Base-by-base conservation (phyloP, 2,329 filamentous ascomycete species). In the Monosporascus sp. region DNA sequence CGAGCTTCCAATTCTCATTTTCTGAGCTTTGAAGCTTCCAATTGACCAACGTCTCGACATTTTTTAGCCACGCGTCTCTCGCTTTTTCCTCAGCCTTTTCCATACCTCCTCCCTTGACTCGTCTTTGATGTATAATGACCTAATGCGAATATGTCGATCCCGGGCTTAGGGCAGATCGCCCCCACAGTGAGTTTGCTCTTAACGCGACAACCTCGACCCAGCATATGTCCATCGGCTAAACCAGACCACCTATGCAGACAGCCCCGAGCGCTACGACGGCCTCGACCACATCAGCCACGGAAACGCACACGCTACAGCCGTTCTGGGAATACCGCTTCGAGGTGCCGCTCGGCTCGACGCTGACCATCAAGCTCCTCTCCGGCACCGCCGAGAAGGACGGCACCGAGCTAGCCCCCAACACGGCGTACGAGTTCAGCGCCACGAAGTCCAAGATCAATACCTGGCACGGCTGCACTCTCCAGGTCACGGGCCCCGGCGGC, bases 361-460 rank as follows among this genome's bases (percentile, higher is more conserved):
- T 79, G 49, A 69, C 70, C 40, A 66, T 81, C 48, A 78, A 91
- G 75, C 78, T 97, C 26, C 73, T 90, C 52, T 84, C 81, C 37
- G 94, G 94, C 56, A 91, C 87, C 1, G 94, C 93, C 48, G 94
- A 99, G 71, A 85, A 96, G 66, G 96, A 97, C 68, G 94, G 94
- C 67, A 92, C 93, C 52, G 94, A 99, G 74, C 87, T 99, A 44
- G 91, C 91, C 11, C 80, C 83, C 9, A 88, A 87, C 53, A 87
- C 88, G 50, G 79, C 82, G 9, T 97, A 97, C 74, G 86, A 79
- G 35, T 93, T 99, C 71, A 80, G 82, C 46, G 89, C 90, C 52
- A 82, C 82, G 61, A 95, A 95, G 74, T 88, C 89, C 54, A 92
- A 93, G 56, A 87, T 99, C 65, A 89, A 89, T 70, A 96, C 92